A percentile compares a stretch with the other conserved stretches of the same genome.
phyloP scores from a whole-genome alignment of 78 protist genomes.

The Speleostelium caveatum region DNA sequence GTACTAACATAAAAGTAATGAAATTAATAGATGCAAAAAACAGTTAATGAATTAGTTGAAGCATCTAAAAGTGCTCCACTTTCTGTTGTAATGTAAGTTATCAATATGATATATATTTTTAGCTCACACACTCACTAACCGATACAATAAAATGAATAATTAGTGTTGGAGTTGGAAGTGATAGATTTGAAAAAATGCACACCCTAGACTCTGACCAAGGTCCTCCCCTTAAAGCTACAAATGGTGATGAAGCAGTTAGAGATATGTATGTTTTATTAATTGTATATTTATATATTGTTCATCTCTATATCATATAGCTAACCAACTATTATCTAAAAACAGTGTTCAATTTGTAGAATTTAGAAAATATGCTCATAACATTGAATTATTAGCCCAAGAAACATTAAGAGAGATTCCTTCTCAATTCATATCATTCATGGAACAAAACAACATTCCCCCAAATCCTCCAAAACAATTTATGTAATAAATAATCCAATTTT shows the following conservation, averaged over 20 bases:
- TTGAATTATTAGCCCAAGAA: conserved; percentile 38
- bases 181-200: background rate
- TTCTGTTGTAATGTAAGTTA: no score
- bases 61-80: conserved; percentile 78
- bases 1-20: no score
- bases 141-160: conserved; percentile 11
- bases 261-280: background rate
- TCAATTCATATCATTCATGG: conserved; percentile 22
- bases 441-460: conserved; percentile 8
- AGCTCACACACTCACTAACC: no score
- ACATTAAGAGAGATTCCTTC: conserved; percentile 78
- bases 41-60: conserved; percentile 20
- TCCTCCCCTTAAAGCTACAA: background rate
- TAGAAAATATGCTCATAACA: background rate
- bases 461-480: background rate
- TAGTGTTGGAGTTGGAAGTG: conserved; percentile 14
- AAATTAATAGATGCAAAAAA: conserved; percentile 84
- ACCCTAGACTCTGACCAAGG: background rate
- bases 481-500: background rate
- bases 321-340: conserved; percentile 75
- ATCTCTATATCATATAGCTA: conserved; percentile 80
- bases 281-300: background rate
- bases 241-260: background rate
- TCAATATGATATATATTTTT: no score
- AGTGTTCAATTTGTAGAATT: conserved; percentile 93